These are phyloP conservation scores for Saccharomyces hybrid DNA, from an alignment of 1,139 yeast species.

Conservation along the genomic window DNA sequence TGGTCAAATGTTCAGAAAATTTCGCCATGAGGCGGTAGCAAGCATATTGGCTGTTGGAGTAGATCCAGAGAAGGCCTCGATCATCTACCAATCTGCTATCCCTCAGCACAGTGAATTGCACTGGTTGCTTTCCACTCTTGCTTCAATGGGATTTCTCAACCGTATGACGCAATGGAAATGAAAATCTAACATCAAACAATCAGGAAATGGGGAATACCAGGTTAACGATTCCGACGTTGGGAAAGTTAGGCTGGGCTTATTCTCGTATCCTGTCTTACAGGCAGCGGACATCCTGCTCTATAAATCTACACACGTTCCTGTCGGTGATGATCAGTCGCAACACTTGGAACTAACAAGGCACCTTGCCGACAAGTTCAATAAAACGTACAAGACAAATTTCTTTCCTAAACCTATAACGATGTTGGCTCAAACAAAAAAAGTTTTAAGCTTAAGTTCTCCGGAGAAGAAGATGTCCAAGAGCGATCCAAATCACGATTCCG, in stretches of 20 bases:
- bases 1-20: conserved; percentile 41
- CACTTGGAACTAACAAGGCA: conserved; percentile 82
- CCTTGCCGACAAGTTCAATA: conserved; percentile 65
- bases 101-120: conserved; percentile 74
- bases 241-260: conserved; percentile 60
- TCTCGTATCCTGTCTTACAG: conserved; percentile 85
- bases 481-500: conserved; percentile 60
- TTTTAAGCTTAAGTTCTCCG: conserved; percentile 70
- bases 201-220: conserved; percentile 11
- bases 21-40: conserved; percentile 75
- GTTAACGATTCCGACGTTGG: conserved; percentile 19
- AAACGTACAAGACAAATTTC: conserved; percentile 34
- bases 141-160: conserved; percentile 79
- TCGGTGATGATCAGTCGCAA: conserved; percentile 92
- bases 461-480: conserved; percentile 90
- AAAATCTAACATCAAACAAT: conserved; percentile 49
- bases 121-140: conserved; percentile 76
- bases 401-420: conserved; percentile 71
- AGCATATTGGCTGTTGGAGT: conserved; percentile 79
- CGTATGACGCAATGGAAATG: conserved; percentile 98
- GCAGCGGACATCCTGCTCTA: conserved; percentile 88
- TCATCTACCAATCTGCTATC: conserved; percentile 75
- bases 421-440: conserved; percentile 70
- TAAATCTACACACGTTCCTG: conserved; percentile 86
- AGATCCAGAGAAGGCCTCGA: conserved; percentile 58